Percentiles rank a stretch among this genome's conserved stretches.
Evolutionary conservation across 1,284 basidiomycete species (phyloP).

Genomic region (Puccinia hordei): DNA sequence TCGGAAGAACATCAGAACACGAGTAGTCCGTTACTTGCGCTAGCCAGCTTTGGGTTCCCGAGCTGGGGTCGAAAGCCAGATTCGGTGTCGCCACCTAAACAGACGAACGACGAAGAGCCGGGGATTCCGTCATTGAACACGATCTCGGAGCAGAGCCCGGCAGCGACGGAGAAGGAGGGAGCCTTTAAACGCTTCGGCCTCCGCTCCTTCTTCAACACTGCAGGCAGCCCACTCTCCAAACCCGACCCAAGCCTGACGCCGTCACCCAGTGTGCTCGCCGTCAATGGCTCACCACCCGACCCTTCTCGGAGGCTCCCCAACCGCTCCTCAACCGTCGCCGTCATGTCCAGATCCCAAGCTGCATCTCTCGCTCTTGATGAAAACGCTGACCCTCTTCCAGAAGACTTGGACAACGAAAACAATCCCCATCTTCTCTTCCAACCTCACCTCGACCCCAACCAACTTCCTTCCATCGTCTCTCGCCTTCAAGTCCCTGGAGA

Average conservation of each 20-base stretch:
- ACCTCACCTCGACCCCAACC: no score
- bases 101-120: not conserved
- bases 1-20: no score
- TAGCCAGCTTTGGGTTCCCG: not conserved
- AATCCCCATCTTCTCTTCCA: no score
- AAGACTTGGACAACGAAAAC: no score
- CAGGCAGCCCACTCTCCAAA: not conserved
- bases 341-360: no score
- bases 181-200: not conserved
- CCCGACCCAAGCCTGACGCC: not conserved
- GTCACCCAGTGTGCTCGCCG: no score
- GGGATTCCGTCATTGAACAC: not conserved
- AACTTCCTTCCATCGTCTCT: no score
- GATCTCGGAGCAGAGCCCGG: no score
- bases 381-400: no score
- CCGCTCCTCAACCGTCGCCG: not conserved
- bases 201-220: not conserved
- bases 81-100: not conserved
- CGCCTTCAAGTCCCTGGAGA: no score
- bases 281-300: not conserved
- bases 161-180: not conserved
- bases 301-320: not conserved
- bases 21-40: constrained; percentile 1
- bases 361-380: no score
- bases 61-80: constrained; percentile 2